phyloP scores from a whole-genome alignment of 2,329 filamentous ascomycete species.

The Neofusicoccum umdonicola region DNA sequence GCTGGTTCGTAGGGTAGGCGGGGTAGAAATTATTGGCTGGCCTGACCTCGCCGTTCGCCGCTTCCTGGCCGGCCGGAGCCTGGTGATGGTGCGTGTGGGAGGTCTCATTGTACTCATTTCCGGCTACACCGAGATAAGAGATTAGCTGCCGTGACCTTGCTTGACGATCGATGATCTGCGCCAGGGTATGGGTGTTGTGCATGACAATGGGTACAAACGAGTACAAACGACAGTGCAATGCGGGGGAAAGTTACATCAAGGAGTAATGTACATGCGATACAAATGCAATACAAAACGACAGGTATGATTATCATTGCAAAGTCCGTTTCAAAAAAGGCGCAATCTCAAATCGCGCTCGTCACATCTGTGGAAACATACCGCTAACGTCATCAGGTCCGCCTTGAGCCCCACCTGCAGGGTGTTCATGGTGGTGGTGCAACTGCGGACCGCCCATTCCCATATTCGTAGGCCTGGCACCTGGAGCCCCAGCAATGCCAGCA shows the following conservation, averaged over 20 bases:
- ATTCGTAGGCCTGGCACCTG: constrained; percentile 62
- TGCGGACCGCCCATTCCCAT: constrained; percentile 65
- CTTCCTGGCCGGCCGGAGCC: constrained; percentile 54
- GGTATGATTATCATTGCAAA: constrained; percentile 36
- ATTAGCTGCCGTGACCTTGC: constrained; percentile 42
- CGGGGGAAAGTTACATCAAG: constrained; percentile 43
- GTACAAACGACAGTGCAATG: constrained; percentile 18
- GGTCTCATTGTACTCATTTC: constrained; percentile 58
- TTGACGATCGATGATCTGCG: constrained; percentile 28
- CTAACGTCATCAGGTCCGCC: constrained; percentile 76
- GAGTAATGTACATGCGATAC: constrained; percentile 43
- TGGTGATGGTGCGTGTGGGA: constrained; percentile 67
- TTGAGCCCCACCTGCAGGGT: constrained; percentile 60
- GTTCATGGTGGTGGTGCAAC: constrained; percentile 70
- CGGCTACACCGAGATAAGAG: constrained; percentile 50
- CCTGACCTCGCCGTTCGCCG: constrained; percentile 64
- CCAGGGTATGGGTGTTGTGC: constrained; percentile 23
- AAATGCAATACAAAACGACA: constrained; percentile 34
- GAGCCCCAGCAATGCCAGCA: constrained; percentile 58
- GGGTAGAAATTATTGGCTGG: constrained; percentile 75
- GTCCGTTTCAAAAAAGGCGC: constrained; percentile 30
- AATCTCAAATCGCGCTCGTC: constrained; percentile 49
- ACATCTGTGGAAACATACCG: constrained; percentile 98
- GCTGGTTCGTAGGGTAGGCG: constrained; percentile 60
- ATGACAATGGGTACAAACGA: constrained; percentile 21